Base-by-base conservation (phyloP, 2,329 filamentous ascomycete genomes). In the Colletotrichum lindemuthianum region DNA sequence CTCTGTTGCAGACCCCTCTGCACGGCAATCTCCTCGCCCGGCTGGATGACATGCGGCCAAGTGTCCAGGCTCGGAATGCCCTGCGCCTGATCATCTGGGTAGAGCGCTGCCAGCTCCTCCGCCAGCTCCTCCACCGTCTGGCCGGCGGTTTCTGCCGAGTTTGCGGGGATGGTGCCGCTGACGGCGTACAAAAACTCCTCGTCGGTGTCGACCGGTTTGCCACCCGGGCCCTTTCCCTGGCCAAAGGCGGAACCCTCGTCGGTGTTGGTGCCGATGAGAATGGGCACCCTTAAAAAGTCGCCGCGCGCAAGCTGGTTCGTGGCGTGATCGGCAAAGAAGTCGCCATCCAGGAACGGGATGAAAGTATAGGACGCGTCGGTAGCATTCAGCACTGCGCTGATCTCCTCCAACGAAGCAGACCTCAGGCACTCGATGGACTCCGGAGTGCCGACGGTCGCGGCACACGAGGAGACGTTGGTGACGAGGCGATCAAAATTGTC, bases 191-290 rank as follows among this genome's bases (percentile, higher is more conserved):
- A 55, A 64, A 76, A 69, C 8, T 76, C 73, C 1, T 69, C 70
- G 24, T 77, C 73, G 0, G 70, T 72, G 45, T 75, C 67, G 24
- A 75, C 65, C 5, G 63, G 67, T 3, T 67, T 67, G 13, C 53
- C 43, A 15, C 44, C 53, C 24, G 63, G 63, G 1, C 65, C 70
- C 44, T 39, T 71, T 40, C 61, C 72, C 9, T 45, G 47, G 9
- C 69, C 70, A 47, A 72, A 73, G 2, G 69, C 64, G 2, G 69
- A 54, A 10, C 75, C 75, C 59, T 76, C 75, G 40, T 76, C 75
- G 3, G 69, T 68, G 60, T 78, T 80, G 9, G 73, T 67, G 6
- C 78, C 78, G 34, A 76, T 72, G 0, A 80, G 69, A 2, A 77
- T 43, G 0, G 77, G 76, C 0, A 79, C 73, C 55, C 72, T 71